Evolutionary conservation across 768 basidiomycete genomes (phyloP), one percentile per base, ranked within the genome.

Genomic region (Mrakia frigida): DNA sequence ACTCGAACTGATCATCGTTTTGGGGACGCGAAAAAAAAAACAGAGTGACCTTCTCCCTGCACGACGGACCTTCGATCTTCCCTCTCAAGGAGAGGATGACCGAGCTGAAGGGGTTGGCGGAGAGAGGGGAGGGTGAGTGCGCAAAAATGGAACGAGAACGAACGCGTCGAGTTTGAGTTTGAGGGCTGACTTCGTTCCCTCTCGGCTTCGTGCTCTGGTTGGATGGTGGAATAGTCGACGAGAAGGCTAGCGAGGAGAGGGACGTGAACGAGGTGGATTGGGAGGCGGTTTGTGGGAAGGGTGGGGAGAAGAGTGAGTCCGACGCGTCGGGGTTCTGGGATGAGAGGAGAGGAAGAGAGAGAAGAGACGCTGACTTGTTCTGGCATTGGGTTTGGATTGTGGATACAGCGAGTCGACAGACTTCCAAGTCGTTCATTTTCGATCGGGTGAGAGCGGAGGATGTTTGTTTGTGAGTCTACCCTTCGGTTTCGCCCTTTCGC

Each of bases 41-140:
- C 37, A 68, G 65, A 39, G 65, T 68, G 10, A 68, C 65, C 21
- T 68, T 68, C 37, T 68, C 65, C 65, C 16, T 68, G 21, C 35
- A 68, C 65, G 65, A 68, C 35, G 35, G 65, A 37, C 65, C 65
- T n/a, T 39, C 35, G 6, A 68, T 68, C 14, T 68, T 68, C 39
- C 65, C 65, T 0, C 18, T 39, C 0, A 13, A 68, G 6, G 39
- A 41, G 13, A 16, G 65, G 23, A 39, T 39, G 37, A 23, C n/a
- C 6, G 65, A 68, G 23, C 65, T 68, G 4, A 18, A 39, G 10
- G 3, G 18, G 10, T 25, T 68, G 33, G 65, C 65, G 0, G 37
- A 68, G 25, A 13, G n/a, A 25, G 37, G 37, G 6, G 6, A 6
- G 11, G 25, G 56, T 56, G 25, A 56, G 56, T 65, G 13, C 10